Evolutionary conservation across 2,329 filamentous ascomycete genomes (phyloP), one percentile per base, ranked within the genome.

Genomic region (Rutstroemia sp.): DNA sequence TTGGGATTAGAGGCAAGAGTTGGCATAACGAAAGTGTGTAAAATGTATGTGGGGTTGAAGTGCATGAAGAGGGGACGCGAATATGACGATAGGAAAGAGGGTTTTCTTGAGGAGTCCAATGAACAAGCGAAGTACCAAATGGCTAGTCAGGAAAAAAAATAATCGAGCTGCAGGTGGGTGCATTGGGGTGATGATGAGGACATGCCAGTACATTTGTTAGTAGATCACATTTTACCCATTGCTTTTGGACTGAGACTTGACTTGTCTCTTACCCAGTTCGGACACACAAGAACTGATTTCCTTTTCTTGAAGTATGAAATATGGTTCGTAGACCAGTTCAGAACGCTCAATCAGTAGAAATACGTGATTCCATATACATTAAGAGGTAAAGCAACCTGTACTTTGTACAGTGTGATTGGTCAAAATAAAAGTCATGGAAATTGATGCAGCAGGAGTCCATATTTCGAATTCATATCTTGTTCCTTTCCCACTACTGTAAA

Each of bases 161-260:
- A 54, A 54, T 56, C 18, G 49, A 56, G 59, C 61, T 66, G 65
- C 64, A 65, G 42, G 57, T 30, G 56, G 51, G 62, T 58, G 45
- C 47, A 62, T 56, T 54, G 58, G 54, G 58, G 47, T 60, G 52
- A 52, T 55, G 55, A 42, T 27, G 46, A 21, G 12, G 57, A 53
- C 52, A 52, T 60, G 62, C 55, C 51, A 62, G 61, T 59, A 60
- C 52, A 58, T 60, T 45, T 59, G 48, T 52, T 46, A 53, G n/a
- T 49, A 50, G 37, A 42, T 45, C 39, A 45, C 41, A 52, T 45
- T 44, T 48, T 34, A 34, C 51, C 48, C 37, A 39, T 46, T 44
- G 41, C 23, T 41, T 54, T 49, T 39, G 37, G 49, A 46, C 45
- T 59, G 52, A 57, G 44, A 52, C 48, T 61, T 39, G 56, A 54